Evolutionary conservation across 2,329 filamentous ascomycete genomes (phyloP), one percentile per base, ranked within the genome.

Genomic region (Paraphoma chrysanthemicola): DNA sequence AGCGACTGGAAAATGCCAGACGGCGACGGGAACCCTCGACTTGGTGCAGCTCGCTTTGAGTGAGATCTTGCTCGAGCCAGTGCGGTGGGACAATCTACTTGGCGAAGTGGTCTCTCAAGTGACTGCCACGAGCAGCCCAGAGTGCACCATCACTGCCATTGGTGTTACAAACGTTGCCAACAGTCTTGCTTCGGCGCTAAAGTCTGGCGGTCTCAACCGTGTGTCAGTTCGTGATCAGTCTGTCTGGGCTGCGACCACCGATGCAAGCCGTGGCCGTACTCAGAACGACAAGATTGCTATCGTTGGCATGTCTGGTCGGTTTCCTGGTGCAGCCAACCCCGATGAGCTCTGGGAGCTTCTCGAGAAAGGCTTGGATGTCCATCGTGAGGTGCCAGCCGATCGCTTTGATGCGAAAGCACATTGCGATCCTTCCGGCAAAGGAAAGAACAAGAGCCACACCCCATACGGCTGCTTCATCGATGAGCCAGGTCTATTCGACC

Each of bases 221-320:
- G 72, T 81, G 39, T 67, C 75, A 2, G 70, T 79, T 16, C 71
- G 77, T 30, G 81, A 83, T 67, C 78, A 83, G 61, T 75, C 74
- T 14, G 67, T 75, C 2, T 84, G 82, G 82, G 54, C 64, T 14
- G 42, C 60, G 12, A 66, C 67, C n/a, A 59, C 64, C 11, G 65
- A 75, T 44, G 62, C 64, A 4, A 67, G 64, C 41, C 62, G 67
- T 11, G 82, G 78, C 48, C 81, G 80, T 56, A 83, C 78, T 30
- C 80, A 83, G 59, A 82, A 85, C 67, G 85, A 86, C 72, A 93
- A 93, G 76, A 86, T 96, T 60, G 92, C 92, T 54, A 93, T 96
- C 60, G 90, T 96, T 33, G 92, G 92, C 50, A 91, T 92, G 85
- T 86, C 90, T 44, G 90, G 90, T 48, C 85, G 90, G 48, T 93